These are phyloP conservation scores for Emergomyces pasteurianus DNA, from an alignment of 2,329 filamentous ascomycete genomes.

Conservation along the genomic window DNA sequence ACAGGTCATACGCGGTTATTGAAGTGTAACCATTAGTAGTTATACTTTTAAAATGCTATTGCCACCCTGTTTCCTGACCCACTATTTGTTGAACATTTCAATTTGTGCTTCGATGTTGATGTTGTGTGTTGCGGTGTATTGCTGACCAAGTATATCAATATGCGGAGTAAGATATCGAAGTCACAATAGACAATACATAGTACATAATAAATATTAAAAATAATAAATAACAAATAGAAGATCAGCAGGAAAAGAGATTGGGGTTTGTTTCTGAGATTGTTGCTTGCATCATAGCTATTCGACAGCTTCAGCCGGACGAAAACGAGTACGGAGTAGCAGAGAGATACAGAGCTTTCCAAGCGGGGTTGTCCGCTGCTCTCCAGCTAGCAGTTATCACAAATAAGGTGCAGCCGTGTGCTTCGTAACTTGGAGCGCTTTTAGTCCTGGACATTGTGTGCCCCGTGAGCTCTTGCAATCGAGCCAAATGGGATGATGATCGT, in stretches of 20 bases:
- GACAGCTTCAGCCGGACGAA: no score
- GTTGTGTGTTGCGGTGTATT: not conserved
- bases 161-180: not conserved
- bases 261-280: no score
- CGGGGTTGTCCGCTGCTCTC: not conserved
- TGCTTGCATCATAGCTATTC: no score
- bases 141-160: not conserved
- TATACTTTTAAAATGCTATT: not conserved
- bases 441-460: not conserved
- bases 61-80: not conserved
- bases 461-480: not conserved
- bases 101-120: not conserved
- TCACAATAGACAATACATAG: not conserved
- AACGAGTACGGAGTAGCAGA: no score
- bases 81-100: not conserved
- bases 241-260: not conserved
- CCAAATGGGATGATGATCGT: not conserved
- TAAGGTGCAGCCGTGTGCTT: not conserved
- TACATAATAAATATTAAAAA: not conserved
- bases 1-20: conserved; percentile 1
- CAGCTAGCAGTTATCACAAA: not conserved
- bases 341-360: not conserved
- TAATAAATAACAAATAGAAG: not conserved
- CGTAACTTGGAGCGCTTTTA: not conserved
- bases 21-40: not conserved